Evolutionary conservation across 257 asterid species (phyloP).

Genomic region (Sherardia arvensis): DNA sequence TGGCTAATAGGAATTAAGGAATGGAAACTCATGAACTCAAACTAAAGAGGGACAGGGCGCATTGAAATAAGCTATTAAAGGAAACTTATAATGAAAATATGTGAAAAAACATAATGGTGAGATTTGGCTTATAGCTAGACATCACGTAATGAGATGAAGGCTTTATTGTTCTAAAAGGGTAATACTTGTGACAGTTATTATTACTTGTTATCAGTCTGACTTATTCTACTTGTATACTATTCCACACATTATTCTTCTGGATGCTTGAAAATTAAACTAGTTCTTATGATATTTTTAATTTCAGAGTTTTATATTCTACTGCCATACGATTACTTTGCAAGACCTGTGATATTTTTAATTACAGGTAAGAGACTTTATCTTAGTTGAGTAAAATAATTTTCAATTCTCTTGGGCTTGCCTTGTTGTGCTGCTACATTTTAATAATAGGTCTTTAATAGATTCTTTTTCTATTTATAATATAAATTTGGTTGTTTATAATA

Average conservation of each 20-base stretch:
- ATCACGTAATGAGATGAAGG: neutral
- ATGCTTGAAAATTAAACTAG: neutral
- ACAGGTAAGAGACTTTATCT: conserved; percentile 49
- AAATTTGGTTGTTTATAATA: neutral
- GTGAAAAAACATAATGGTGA: neutral
- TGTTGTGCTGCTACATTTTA: neutral
- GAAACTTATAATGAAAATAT: neutral
- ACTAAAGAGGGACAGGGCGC: neutral
- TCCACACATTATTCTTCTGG: neutral
- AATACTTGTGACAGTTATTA: neutral
- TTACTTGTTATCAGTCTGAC: neutral
- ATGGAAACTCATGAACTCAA: neutral
- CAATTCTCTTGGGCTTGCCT: neutral
- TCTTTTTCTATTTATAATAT: too few species aligned
- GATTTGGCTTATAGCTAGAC: neutral
- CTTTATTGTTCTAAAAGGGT: neutral
- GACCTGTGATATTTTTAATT: conserved; percentile 90
- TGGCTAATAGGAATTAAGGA: neutral
- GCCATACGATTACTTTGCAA: conserved; percentile 83
- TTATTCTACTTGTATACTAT: neutral
- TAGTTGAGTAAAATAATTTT: neutral
- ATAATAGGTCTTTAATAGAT: neutral
- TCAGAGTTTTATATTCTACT: conserved; percentile 67
- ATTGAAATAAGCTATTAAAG: neutral
- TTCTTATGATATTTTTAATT: conserved; percentile 12